These are phyloP conservation scores for Mycena polygramma DNA, from an alignment of 768 basidiomycete species.

Conservation along the genomic window DNA sequence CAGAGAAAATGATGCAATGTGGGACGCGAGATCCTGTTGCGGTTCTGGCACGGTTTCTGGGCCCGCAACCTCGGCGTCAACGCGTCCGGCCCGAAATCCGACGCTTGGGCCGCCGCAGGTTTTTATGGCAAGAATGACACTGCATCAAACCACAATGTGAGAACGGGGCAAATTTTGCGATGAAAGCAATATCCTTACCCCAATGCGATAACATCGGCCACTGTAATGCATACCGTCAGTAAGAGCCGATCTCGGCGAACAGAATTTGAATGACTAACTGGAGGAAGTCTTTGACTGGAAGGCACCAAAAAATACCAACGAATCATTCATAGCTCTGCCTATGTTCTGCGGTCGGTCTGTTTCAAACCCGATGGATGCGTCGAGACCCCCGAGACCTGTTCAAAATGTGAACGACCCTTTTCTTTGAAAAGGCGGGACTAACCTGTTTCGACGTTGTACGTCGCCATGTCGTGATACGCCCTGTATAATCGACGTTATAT, in stretches of 20 bases:
- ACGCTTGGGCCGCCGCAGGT: slow-evolving; percentile 34
- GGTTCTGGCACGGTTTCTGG: slow-evolving; percentile 26
- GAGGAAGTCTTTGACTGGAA: slow-evolving; percentile 28
- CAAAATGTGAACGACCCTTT: slow-evolving; percentile 32
- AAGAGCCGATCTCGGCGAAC: background rate
- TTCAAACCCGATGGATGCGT: slow-evolving; percentile 46
- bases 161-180: background rate
- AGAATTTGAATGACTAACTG: slow-evolving; percentile 3
- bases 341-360: slow-evolving; percentile 32
- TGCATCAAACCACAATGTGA: background rate
- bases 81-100: slow-evolving; percentile 29
- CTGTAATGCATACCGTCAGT: background rate
- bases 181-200: background rate
- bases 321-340: slow-evolving; percentile 8
- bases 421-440: too few relatives aligned
- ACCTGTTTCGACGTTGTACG: slow-evolving; percentile 37
- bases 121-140: slow-evolving; percentile 31
- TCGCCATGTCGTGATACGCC: slow-evolving; percentile 45
- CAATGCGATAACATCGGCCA: slow-evolving; percentile 26
- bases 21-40: slow-evolving; percentile 18
- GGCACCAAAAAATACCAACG: slow-evolving; percentile 23
- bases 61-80: slow-evolving; percentile 25
- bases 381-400: slow-evolving; percentile 45
- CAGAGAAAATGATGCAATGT: slow-evolving; percentile 12
- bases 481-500: background rate